Percentiles rank a stretch among this genome's conserved stretches.
Evolutionary conservation across 768 basidiomycete genomes (phyloP).

Genomic region (Lepiota venenata): DNA sequence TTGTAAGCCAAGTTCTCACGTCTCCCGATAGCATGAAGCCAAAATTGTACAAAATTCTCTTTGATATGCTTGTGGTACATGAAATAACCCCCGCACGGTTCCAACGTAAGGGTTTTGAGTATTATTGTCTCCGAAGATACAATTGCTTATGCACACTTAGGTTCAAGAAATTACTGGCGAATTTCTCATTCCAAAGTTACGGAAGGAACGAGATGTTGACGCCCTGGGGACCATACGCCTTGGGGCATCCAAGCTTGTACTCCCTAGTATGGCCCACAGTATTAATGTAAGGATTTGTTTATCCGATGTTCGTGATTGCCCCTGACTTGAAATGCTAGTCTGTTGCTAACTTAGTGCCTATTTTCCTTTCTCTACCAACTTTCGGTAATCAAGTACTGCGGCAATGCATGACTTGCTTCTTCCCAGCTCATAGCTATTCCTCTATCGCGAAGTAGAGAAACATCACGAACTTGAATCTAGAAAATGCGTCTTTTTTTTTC

Average conservation of each 20-base stretch:
- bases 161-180: conserved; percentile 37
- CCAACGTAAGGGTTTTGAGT: conserved; percentile 32
- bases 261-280: conserved; percentile 82
- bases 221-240: conserved; percentile 78
- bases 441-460: conserved; percentile 72
- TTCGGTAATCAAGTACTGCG: conserved; percentile 79
- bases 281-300: conserved; percentile 48
- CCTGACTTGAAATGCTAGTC: conserved; percentile 22
- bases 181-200: conserved; percentile 43
- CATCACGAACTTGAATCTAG: conserved; percentile 41
- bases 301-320: background rate
- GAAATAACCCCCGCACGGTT: conserved; percentile 64
- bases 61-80: conserved; percentile 92
- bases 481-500: background rate
- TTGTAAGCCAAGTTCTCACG: conserved; percentile 74
- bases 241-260: conserved; percentile 85
- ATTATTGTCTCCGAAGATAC: too few species aligned
- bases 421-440: conserved; percentile 92
- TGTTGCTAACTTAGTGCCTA: conserved; percentile 40
- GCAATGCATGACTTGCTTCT: conserved; percentile 96
- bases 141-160: conserved; percentile 9
- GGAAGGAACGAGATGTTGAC: conserved; percentile 68
- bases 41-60: too few species aligned
- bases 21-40: conserved; percentile 72
- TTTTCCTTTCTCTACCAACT: conserved; percentile 87